Base-by-base conservation (phyloP, 257 asterid genomes). In the Anisodus acutangulus region DNA sequence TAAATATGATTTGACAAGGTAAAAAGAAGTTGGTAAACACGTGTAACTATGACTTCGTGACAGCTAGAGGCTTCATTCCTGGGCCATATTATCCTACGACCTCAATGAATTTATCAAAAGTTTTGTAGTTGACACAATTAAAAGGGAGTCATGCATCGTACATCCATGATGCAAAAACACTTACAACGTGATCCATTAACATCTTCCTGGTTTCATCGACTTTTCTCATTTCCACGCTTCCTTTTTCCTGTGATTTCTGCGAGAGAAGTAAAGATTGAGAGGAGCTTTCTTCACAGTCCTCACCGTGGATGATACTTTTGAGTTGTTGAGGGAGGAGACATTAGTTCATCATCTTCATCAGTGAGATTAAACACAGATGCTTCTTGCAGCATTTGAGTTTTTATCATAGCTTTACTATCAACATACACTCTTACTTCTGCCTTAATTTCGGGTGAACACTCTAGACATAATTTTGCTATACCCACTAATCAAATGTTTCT, bases 51-150 rank as follows among this genome's bases (percentile, higher is more conserved):
- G 6, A 15, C 49, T 2, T 35, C 3, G 12, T 35, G 72, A 66
- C 13, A 35, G n/a, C 72, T 66, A 66, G 72, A 12, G 47, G 45
- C 72, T 66, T 66, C n/a, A 35, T 66, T 43, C 72, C 47, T 35
- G 15, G 72, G 19, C 47, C 17, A 66, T 66, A 39, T 66, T 66
- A 8, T 35, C 47, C 72, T 66, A 66, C 2, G 19, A 13, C 16
- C 47, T 12, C 47, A 66, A 9, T 66, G 72, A 66, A 66, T 66
- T 66, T 66, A 66, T 66, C 45, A 66, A 66, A 64, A 31, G 47
- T 31, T 35, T 16, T 12, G 5, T 66, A 66, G 31, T 66, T 35
- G 45, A 66, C 47, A 66, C 19, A 66, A 35, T 10, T 31, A 66
- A 35, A 66, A 66, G 45, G 72, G 19, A 66, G 37, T 47, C 72